phyloP scores from a whole-genome alignment of 352 stramenopile genomes.

The Nothophytophthora sp. region DNA sequence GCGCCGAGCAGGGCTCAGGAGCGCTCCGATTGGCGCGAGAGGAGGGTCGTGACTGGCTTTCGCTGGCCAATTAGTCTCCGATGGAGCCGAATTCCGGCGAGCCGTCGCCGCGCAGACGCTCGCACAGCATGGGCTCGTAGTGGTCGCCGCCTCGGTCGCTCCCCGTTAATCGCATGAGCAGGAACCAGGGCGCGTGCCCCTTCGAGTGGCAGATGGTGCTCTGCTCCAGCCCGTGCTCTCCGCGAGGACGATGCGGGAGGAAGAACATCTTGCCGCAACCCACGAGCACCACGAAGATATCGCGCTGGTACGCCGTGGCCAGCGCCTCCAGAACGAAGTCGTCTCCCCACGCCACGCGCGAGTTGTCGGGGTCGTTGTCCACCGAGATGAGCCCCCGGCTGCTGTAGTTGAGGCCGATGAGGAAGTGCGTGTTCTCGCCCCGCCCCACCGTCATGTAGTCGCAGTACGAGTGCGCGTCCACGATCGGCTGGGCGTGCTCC shows the following conservation, averaged over 20 bases:
- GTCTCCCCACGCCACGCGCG: constrained; percentile 85
- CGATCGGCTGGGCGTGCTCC: constrained; percentile 63
- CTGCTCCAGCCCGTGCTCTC: constrained; percentile 37
- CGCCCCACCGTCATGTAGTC: constrained; percentile 86
- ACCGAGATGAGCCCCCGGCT: constrained; percentile 75
- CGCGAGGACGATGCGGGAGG: constrained; percentile 72
- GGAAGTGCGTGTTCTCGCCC: constrained; percentile 74
- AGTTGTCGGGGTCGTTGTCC: constrained; percentile 77
- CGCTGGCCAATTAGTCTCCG: constrained; percentile 48
- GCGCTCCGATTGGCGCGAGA: neutral
- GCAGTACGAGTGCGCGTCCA: constrained; percentile 80
- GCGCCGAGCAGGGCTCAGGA: too few species aligned
- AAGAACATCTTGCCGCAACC: constrained; percentile 90
- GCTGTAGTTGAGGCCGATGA: constrained; percentile 85
- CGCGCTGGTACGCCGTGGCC: constrained; percentile 84
- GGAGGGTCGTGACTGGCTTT: neutral
- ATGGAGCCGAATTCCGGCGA: constrained; percentile 86
- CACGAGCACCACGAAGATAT: constrained; percentile 89
- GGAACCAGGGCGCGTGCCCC: constrained; percentile 83
- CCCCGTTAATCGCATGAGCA: constrained; percentile 87
- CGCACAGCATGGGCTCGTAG: constrained; percentile 88
- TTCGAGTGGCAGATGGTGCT: constrained; percentile 64
- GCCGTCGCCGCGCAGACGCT: constrained; percentile 79
- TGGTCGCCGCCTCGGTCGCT: constrained; percentile 85
- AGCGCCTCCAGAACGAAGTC: constrained; percentile 86